Base-by-base conservation (phyloP, 2,329 filamentous ascomycete species). In the Alternaria arborescens region DNA sequence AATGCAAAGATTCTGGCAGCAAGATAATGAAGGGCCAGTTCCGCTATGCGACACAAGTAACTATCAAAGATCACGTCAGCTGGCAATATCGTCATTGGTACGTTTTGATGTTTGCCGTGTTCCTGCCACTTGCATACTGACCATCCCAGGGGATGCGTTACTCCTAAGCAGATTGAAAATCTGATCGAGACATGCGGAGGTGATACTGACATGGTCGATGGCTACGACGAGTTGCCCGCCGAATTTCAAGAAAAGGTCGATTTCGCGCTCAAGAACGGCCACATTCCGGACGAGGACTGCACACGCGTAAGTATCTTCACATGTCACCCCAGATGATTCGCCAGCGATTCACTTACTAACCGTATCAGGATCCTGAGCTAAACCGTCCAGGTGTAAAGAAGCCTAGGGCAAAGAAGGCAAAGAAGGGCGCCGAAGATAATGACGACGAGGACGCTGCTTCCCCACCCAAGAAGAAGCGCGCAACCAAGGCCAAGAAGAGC, bases 41-140 rank as follows among this genome's bases (percentile, higher is more conserved):
- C 3, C 90, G 94, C 56, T 86, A 93, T 54, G 94, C 91, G 42
- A 85, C 85, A 22, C 92, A 89, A 83, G 86, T 97, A 64, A 86
- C 85, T 8, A 85, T 90, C 66, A 52, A 81, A 1, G 81, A 82
- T 1, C 84, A 89, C 72, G 86, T 87, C 42, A 85, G 84, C 72
- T 97, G 88, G 87, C 78, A 82, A 58, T 98, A 91, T 89, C 91
- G 90, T 75, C 94, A 98, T 77, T 97, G 94, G 94, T 96, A 84
- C 74, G 85, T 44, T 41, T 18, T 42, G 7, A 47, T 24, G 24
- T 32, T 12, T 10, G 2, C 28, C 24, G 6, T 22, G n/a, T 10
- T n/a, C 8, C 14, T 46, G 16, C 3, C 1, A 8, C 43, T 34
- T 28, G n/a, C 6, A 16, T 63, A 32, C 43, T 73, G 34, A 72